Evolutionary conservation across 116 monocot species (phyloP).

Genomic region (Zostera marina): DNA sequence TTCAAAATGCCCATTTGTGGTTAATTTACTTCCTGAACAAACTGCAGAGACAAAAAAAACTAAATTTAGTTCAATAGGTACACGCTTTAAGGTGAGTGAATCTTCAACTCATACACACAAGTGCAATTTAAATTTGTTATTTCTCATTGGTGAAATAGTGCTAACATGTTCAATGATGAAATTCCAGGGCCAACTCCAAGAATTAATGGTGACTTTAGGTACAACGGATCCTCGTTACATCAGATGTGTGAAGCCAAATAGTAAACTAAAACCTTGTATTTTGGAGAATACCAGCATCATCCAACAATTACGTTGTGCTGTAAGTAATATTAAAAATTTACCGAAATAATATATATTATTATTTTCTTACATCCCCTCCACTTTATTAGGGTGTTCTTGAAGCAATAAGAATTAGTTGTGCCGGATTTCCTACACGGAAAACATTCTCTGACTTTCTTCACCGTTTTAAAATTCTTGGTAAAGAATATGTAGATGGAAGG

Average conservation of each 20-base stretch:
- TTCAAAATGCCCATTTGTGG: constrained; percentile 49
- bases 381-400: constrained; percentile 52
- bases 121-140: not conserved
- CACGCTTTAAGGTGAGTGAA: constrained; percentile 53
- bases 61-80: constrained; percentile 59
- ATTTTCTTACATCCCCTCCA: not conserved
- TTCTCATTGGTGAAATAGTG: not conserved
- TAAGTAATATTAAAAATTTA: constrained; percentile 16
- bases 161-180: not conserved
- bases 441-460: constrained; percentile 56
- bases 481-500: constrained; percentile 47
- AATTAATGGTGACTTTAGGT: constrained; percentile 52
- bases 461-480: constrained; percentile 60
- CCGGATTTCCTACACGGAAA: constrained; percentile 57
- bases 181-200: constrained; percentile 53
- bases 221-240: constrained; percentile 57
- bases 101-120: constrained; percentile 1
- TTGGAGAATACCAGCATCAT: constrained; percentile 47
- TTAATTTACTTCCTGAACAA: constrained; percentile 40
- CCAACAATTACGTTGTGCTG: constrained; percentile 65
- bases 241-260: constrained; percentile 76
- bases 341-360: not conserved
- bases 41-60: constrained; percentile 46
- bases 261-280: constrained; percentile 49
- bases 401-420: constrained; percentile 69